These are phyloP conservation scores for Populus deltoides DNA, from an alignment of 345 rosid species.

Conservation along the genomic window DNA sequence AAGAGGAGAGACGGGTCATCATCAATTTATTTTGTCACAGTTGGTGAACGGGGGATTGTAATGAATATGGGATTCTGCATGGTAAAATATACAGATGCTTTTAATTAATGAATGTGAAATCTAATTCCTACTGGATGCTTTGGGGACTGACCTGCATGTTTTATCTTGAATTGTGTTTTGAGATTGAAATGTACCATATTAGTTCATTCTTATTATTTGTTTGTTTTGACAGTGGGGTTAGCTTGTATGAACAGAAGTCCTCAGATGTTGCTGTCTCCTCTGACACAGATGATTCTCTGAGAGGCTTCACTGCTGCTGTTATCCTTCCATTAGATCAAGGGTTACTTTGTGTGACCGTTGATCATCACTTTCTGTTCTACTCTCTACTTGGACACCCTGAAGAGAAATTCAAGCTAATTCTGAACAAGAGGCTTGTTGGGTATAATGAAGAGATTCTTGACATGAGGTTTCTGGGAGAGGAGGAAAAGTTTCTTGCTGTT, in stretches of 20 bases:
- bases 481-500: constrained; percentile 82
- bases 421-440: constrained; percentile 80
- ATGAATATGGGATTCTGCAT: constrained; percentile 80
- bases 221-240: constrained; percentile 65
- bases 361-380: constrained; percentile 83
- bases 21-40: constrained; percentile 58
- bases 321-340: constrained; percentile 72
- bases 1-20: constrained; percentile 40
- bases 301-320: constrained; percentile 73
- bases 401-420: constrained; percentile 39
- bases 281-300: constrained; percentile 53
- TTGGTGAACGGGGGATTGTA: constrained; percentile 85
- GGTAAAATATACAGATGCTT: constrained; percentile 41
- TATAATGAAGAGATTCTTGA: constrained; percentile 91
- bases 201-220: constrained; percentile 4
- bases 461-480: constrained; percentile 85
- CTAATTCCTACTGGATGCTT: background rate
- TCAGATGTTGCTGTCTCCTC: constrained; percentile 67
- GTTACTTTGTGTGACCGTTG: constrained; percentile 88
- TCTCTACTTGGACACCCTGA: constrained; percentile 38
- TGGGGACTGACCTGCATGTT: background rate
- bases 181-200: constrained; percentile 5
- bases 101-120: background rate
- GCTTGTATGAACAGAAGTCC: constrained; percentile 70
- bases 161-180: background rate